phyloP scores from a whole-genome alignment of 1,284 basidiomycete species.

The Marasmius oreades region DNA sequence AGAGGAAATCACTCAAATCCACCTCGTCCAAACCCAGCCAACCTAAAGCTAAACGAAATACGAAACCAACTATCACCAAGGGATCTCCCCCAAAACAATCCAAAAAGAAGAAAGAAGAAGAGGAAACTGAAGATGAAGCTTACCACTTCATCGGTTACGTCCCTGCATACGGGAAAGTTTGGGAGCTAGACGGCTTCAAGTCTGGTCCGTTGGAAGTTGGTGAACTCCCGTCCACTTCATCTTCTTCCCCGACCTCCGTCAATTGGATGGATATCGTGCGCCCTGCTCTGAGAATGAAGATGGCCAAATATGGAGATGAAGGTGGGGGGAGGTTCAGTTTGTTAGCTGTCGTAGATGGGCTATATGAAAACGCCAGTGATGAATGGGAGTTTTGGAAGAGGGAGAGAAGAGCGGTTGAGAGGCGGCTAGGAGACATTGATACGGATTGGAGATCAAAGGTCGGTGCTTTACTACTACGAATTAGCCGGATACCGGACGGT shows the following conservation, averaged over 20 bases:
- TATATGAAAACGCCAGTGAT: slow-evolving; percentile 46
- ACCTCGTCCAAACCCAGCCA: slow-evolving; percentile 22
- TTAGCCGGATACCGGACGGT: background rate
- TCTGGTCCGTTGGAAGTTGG: slow-evolving; percentile 59
- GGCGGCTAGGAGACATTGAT: slow-evolving; percentile 33
- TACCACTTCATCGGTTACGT: slow-evolving; percentile 67
- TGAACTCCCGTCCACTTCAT: slow-evolving; percentile 33
- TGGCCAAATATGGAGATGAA: slow-evolving; percentile 48
- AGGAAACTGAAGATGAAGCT: slow-evolving; percentile 28
- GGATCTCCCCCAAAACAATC: slow-evolving; percentile 20
- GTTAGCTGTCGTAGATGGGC: slow-evolving; percentile 53
- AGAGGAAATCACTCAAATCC: slow-evolving; percentile 27
- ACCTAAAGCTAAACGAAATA: slow-evolving; percentile 31
- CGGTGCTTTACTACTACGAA: slow-evolving; percentile 8
- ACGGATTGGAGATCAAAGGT: slow-evolving; percentile 40
- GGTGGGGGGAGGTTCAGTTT: slow-evolving; percentile 49
- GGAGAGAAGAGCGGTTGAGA: slow-evolving; percentile 42
- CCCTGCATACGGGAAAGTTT: slow-evolving; percentile 56
- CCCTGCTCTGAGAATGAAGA: slow-evolving; percentile 55
- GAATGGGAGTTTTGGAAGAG: slow-evolving; percentile 49
- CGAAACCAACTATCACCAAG: slow-evolving; percentile 16
- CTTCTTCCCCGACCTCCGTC: slow-evolving; percentile 13
- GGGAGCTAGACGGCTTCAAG: slow-evolving; percentile 56
- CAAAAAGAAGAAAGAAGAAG: slow-evolving; percentile 20
- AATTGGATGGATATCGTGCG: slow-evolving; percentile 59